These are phyloP conservation scores for Aschersonia sp. DNA, from an alignment of 2,329 filamentous ascomycete genomes.

Conservation along the genomic window DNA sequence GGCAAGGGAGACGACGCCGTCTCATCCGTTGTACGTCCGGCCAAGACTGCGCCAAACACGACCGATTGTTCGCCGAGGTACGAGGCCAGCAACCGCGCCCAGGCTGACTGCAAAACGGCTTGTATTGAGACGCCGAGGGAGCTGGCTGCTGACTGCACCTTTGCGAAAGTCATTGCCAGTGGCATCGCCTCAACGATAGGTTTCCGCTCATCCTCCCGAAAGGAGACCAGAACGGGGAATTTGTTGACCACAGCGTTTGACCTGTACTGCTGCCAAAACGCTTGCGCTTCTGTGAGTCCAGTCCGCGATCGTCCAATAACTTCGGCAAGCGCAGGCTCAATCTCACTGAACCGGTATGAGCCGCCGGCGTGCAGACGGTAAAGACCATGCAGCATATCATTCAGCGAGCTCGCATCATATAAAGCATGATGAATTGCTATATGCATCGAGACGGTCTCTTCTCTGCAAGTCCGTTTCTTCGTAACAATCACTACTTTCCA, in stretches of 20 bases:
- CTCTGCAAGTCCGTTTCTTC: not conserved
- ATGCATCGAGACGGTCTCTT: conserved; percentile 19
- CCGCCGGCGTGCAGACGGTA: conserved; percentile 11
- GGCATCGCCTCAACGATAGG: conserved; percentile 17
- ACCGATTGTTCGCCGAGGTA: conserved; percentile 65
- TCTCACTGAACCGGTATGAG: conserved; percentile 4
- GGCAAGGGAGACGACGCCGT: conserved; percentile 53
- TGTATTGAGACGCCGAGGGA: conserved; percentile 56
- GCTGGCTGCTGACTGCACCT: conserved; percentile 42
- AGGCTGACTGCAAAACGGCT: conserved; percentile 61
- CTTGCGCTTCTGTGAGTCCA: conserved; percentile 19
- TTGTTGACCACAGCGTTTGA: conserved; percentile 42
- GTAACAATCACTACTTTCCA: conserved; percentile 46
- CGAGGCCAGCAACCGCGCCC: conserved; percentile 59
- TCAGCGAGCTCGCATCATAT: conserved; percentile 70
- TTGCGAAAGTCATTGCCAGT: conserved; percentile 23
- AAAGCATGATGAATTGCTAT: conserved; percentile 61
- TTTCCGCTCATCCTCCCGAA: conserved; percentile 23
- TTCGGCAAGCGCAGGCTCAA: conserved; percentile 23
- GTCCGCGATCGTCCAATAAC: conserved; percentile 22
- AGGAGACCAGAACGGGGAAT: conserved; percentile 66
- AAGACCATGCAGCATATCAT: conserved; percentile 49
- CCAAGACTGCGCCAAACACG: conserved; percentile 69
- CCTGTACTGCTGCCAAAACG: conserved; percentile 51
- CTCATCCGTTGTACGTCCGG: conserved; percentile 52